These are phyloP conservation scores for Irpex lacteus DNA, from an alignment of 1,284 basidiomycete species.

Conservation along the genomic window DNA sequence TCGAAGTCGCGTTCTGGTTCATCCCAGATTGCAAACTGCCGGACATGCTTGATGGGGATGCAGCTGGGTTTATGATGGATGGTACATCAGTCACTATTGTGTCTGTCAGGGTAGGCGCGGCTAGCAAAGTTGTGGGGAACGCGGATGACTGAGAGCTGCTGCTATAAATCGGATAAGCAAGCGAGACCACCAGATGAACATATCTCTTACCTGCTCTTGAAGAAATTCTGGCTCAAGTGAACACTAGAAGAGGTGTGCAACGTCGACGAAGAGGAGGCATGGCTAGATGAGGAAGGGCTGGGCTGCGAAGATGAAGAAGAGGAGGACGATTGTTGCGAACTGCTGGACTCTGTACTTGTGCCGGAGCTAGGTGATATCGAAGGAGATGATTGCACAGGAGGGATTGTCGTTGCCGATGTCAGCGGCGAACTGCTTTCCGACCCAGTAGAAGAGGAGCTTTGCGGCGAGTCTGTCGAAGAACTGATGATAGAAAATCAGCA, in stretches of 20 bases:
- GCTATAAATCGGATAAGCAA: background rate
- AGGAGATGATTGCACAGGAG: background rate
- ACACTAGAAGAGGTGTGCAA: background rate
- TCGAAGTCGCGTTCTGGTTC: background rate
- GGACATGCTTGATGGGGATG: background rate
- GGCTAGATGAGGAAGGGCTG: background rate
- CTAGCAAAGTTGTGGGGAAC: background rate
- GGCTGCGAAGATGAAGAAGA: background rate
- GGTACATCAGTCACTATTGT: background rate
- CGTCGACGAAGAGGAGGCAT: background rate
- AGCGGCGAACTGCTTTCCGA: background rate
- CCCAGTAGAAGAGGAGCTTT: background rate
- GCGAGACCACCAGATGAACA: background rate
- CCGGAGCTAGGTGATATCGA: background rate
- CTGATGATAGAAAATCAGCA: background rate
- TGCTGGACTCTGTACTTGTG: background rate
- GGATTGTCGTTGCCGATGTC: background rate
- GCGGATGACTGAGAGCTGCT: background rate
- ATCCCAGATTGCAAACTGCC: background rate
- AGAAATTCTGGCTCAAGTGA: background rate
- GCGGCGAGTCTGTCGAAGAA: background rate
- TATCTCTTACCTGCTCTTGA: background rate
- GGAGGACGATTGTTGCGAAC: background rate
- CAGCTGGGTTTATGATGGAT: background rate
- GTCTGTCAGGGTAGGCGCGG: background rate